These are phyloP conservation scores for Acer negundo DNA, from an alignment of 345 rosid genomes.

Conservation along the genomic window DNA sequence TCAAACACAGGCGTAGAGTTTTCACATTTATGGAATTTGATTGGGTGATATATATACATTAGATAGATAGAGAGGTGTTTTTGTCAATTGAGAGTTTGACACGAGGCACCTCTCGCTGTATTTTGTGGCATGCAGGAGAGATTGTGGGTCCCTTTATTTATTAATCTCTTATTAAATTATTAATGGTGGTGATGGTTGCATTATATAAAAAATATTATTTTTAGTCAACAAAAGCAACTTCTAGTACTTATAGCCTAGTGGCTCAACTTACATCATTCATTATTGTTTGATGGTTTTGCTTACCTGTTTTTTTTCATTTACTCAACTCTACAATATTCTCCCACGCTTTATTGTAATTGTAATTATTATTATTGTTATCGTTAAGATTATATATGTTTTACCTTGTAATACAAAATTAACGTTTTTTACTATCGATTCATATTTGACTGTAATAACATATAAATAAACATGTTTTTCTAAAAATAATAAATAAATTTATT, in stretches of 20 bases:
- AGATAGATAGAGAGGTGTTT: too few relatives aligned
- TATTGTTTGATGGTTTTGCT: neutral
- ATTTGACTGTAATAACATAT: too few relatives aligned
- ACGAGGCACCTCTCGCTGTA: constrained; percentile 20
- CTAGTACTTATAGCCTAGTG: neutral
- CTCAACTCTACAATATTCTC: neutral
- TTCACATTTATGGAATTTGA: neutral
- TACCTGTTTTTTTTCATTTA: neutral
- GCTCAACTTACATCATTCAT: neutral
- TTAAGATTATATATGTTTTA: too few relatives aligned
- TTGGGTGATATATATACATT: too few relatives aligned
- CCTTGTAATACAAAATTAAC: too few relatives aligned
- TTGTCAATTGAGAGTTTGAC: too few relatives aligned
- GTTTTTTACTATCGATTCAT: too few relatives aligned
- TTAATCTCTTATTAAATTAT: too few relatives aligned
- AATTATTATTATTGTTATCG: too few relatives aligned
- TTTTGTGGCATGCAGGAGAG: constrained; percentile 41
- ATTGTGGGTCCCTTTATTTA: constrained; percentile 20
- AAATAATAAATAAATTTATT: too few relatives aligned
- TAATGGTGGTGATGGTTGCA: constrained; percentile 5
- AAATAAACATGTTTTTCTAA: too few relatives aligned
- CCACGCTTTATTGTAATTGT: too few relatives aligned
- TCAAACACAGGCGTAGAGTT: neutral
- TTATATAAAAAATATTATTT: neutral
- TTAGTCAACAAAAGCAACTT: constrained; percentile 50